Base-by-base conservation (phyloP, 2,329 filamentous ascomycete genomes). In the Tolypocladium inflatum region DNA sequence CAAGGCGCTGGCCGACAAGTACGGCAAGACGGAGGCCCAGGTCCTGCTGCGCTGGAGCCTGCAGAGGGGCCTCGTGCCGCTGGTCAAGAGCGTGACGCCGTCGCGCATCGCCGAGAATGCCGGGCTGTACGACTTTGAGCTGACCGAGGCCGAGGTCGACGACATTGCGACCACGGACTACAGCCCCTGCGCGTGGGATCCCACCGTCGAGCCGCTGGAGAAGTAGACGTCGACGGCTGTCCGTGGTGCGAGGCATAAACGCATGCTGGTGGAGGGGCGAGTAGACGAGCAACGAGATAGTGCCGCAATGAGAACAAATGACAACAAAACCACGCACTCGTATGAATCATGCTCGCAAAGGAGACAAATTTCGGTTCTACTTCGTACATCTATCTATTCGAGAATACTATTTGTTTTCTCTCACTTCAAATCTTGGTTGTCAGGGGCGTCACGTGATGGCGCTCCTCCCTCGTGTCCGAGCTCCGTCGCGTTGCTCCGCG, bases 21-120 rank as follows among this genome's bases (percentile, higher is more conserved):
- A 94, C 70, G 78, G 78, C 62, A 91, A 88, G 74, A 83, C 83
- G 9, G 83, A 87, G 59, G 87, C 89, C 11, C 91, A 96, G 77
- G 75, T 96, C 11, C 72, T 96, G 66, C 74, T 96, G 55, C 81
- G 91, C 62, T 96, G 90, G 81, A 89, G 88, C 64, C 71, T 96
- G 72, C 89, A 96, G 73, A 92, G 90, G 74, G 87, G 83, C 4
- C 85, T 83, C 70, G 79, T 89, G 39, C 88, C 88, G 52, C 74
- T 91, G 60, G 87, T 88, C 26, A 91, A 91, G 80, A 90, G 85
- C 60, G 86, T 87, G 55, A 87, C 82, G 5, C 79, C 84, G 0
- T 81, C 79, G 37, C 78, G 88, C 15, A 90, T 91, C 62, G 74
- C 77, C 59, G 80, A 85, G 67, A 92, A 91, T 64, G 71, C 79